These are phyloP conservation scores for Boletellus sp. DNA, from an alignment of 768 basidiomycete species.

Conservation along the genomic window DNA sequence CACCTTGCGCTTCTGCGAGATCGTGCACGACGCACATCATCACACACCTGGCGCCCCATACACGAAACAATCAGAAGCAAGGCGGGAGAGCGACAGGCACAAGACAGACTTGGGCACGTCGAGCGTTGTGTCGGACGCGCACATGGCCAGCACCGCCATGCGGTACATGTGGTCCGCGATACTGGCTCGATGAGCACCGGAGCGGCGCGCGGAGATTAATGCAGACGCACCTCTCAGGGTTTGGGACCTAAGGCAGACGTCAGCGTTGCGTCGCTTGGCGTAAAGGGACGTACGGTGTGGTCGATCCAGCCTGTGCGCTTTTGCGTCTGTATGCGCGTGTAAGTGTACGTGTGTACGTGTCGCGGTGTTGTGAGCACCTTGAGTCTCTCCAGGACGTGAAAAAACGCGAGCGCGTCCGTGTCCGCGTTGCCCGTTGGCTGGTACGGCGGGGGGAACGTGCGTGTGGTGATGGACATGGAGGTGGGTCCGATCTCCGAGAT, in stretches of 20 bases:
- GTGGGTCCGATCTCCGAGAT: slow-evolving; percentile 15
- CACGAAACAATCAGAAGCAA: no score
- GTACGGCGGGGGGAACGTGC: slow-evolving; percentile 62
- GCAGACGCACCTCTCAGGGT: slow-evolving; percentile 67
- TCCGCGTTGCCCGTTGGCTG: slow-evolving; percentile 46
- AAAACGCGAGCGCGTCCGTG: slow-evolving; percentile 78
- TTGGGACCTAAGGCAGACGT: slow-evolving; percentile 55
- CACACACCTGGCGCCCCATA: slow-evolving; percentile 53
- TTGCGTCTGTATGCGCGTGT: slow-evolving; percentile 66
- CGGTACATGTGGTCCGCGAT: slow-evolving; percentile 98
- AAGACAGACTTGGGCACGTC: slow-evolving; percentile 65
- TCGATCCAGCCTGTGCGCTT: slow-evolving; percentile 96
- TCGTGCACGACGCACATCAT: slow-evolving; percentile 94
- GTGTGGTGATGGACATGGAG: slow-evolving; percentile 24
- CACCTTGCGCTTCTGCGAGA: slow-evolving; percentile 91
- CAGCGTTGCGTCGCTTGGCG: not conserved
- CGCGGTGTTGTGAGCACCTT: slow-evolving; percentile 54
- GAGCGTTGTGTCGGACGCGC: slow-evolving; percentile 67
- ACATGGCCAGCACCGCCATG: slow-evolving; percentile 93
- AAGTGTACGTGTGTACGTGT: not conserved
- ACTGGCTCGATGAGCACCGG: slow-evolving; percentile 34
- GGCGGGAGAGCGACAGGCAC: not conserved
- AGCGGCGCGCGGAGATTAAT: no score
- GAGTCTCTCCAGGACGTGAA: slow-evolving; percentile 83
- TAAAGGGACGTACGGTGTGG: slow-evolving; percentile 41